Conservation (phyloP, 1,284 basidiomycete species). For the Sporisorium reilianum region DNA sequence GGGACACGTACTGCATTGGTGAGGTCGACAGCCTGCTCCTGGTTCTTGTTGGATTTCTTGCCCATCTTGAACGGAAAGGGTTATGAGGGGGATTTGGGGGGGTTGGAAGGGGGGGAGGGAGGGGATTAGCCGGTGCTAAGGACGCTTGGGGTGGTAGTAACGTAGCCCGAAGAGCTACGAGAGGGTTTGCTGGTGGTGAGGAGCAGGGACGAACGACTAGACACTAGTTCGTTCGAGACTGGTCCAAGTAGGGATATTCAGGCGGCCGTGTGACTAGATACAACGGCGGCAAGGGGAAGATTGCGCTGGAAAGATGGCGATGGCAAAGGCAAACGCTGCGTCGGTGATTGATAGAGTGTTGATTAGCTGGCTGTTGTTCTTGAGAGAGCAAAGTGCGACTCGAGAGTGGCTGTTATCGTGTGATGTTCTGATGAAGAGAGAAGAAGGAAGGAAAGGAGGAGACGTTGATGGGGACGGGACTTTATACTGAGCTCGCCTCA, state of each 20-base stretch:
- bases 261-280: constrained; percentile 34
- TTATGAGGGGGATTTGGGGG: constrained; percentile 18
- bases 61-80: constrained; percentile 44
- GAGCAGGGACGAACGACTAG: constrained; percentile 45
- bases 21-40: constrained; percentile 52
- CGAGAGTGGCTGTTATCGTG: constrained; percentile 28
- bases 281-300: constrained; percentile 27
- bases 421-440: constrained; percentile 27
- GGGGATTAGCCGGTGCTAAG: constrained; percentile 32
- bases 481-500: constrained; percentile 26
- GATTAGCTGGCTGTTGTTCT: constrained; percentile 31
- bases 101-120: constrained; percentile 7
- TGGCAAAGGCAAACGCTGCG: constrained; percentile 42
- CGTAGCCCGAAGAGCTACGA: constrained; percentile 38
- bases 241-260: constrained; percentile 15
- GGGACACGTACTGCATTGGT: constrained; percentile 42
- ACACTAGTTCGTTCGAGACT: constrained; percentile 37
- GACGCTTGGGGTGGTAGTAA: constrained; percentile 29
- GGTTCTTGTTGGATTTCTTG: constrained; percentile 58
- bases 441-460: constrained; percentile 14
- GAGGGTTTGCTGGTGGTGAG: constrained; percentile 31
- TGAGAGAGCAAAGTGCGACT: constrained; percentile 25
- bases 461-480: constrained; percentile 7
- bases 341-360: constrained; percentile 32
- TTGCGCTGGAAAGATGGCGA: constrained; percentile 11